These are phyloP conservation scores for Penicillium occitanis DNA, from an alignment of 2,329 filamentous ascomycete genomes.

Conservation along the genomic window DNA sequence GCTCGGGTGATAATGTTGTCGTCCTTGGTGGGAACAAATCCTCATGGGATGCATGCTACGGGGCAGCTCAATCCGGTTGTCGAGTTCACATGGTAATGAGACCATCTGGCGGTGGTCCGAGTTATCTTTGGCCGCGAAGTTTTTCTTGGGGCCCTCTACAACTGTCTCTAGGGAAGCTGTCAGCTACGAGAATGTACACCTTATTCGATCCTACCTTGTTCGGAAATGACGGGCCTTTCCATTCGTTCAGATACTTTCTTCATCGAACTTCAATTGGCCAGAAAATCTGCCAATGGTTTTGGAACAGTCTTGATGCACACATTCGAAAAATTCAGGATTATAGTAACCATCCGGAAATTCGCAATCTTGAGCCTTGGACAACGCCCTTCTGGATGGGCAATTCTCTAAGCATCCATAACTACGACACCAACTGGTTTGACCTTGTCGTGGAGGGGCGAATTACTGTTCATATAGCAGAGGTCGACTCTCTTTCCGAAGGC, in stretches of 20 bases:
- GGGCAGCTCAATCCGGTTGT: not conserved
- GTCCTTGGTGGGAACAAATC: not conserved
- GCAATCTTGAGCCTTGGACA: not conserved
- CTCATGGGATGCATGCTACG: not conserved
- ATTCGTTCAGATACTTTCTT: not conserved
- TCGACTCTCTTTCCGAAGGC: not conserved
- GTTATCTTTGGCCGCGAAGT: not conserved
- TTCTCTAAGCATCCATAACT: not conserved
- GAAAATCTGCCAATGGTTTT: not conserved
- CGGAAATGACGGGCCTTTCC: not conserved
- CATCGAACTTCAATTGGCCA: not conserved
- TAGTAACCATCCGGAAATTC: not conserved
- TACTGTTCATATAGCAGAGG: not conserved
- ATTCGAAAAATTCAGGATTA: not conserved
- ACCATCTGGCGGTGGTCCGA: not conserved
- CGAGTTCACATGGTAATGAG: not conserved
- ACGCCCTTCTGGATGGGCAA: not conserved
- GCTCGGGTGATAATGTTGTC: not conserved
- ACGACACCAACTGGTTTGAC: not conserved
- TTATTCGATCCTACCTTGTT: not conserved
- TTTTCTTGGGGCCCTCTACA: not conserved
- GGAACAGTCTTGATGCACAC: not conserved
- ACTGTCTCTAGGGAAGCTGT: not conserved
- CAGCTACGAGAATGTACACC: not conserved
- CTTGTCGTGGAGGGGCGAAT: not conserved